Conservation (phyloP, 2,329 filamentous ascomycete species). For the Samsoniella hepiali region DNA sequence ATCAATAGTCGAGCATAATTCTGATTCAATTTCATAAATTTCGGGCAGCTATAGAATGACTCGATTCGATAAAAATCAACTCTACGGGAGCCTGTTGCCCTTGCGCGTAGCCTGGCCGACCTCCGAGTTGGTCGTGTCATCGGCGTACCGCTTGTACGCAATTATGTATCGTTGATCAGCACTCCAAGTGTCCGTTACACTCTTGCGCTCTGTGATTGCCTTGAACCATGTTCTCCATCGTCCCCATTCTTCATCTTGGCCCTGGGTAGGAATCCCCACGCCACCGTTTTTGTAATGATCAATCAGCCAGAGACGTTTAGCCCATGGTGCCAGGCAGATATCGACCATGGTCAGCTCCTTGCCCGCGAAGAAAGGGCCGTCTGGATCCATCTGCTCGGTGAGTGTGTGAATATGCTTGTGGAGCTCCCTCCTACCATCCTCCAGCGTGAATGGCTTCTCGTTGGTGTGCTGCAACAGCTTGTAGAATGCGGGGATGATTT, state of each 20-base stretch:
- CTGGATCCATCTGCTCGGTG: constrained; percentile 56
- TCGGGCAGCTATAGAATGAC: no score
- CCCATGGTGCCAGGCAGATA: constrained; percentile 70
- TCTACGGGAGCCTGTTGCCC: constrained; percentile 58
- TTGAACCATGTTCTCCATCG: constrained; percentile 64
- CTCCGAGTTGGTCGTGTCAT: constrained; percentile 60
- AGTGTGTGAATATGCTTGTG: constrained; percentile 57
- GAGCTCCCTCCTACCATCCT: constrained; percentile 57
- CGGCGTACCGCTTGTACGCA: constrained; percentile 66
- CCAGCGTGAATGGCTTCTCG: constrained; percentile 46
- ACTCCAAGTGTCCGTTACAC: constrained; percentile 65
- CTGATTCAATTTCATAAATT: no score
- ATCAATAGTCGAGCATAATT: no score
- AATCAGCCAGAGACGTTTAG: constrained; percentile 67
- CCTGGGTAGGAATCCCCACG: constrained; percentile 43
- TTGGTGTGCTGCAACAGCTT: constrained; percentile 55
- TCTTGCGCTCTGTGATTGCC: constrained; percentile 57
- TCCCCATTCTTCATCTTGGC: constrained; percentile 57
- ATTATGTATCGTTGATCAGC: constrained; percentile 63
- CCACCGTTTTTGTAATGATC: constrained; percentile 68
- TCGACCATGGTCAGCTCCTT: constrained; percentile 64
- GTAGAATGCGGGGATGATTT: constrained; percentile 69
- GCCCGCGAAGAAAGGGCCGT: constrained; percentile 64
- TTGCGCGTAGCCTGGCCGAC: constrained; percentile 60
- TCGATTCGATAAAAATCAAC: neutral